Evolutionary conservation across 805 yeast genomes (phyloP), one percentile per base, ranked within the genome.

Genomic region (Nakazawaea populi): DNA sequence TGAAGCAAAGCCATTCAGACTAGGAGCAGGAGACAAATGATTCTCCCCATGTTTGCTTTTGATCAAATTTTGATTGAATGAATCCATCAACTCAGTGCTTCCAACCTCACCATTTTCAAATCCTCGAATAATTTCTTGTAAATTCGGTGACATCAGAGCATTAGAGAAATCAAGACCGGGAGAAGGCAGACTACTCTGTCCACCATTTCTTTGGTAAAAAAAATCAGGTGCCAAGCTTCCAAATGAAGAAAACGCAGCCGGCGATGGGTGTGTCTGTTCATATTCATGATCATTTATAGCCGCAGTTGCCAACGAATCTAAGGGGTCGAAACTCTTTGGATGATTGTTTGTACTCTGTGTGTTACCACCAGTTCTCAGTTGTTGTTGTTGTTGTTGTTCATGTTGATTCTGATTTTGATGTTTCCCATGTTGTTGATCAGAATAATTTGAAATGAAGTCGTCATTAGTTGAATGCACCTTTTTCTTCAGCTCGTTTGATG

Each of bases 1-100:
- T 12, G 65, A 62, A 24, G 56, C 46, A 5, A 54, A 30, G 2
- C 31, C 43, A 37, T 29, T 37, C 10, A 14, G 30, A 24, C 42
- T 44, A 11, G 42, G 11, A 2, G 46, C 35, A 35, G 46, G 43
- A 4, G 53, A 40, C 6, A 14, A 27, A 18, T 24, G 46, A 42
- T 37, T 42, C n/a, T 48, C 31, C n/a, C 8, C 14, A 37, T 37
- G 10, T 14, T n/a, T 48, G 18, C 14, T 44, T 36, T 36, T 44
- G 2, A 35, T 29, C 24, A 36, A 35, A 36, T 44, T 44, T 27
- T 44, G 47, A 37, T 44, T 44, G 34, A 44, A 44, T 6, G 47
- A 44, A 4, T 44, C 47, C 9, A 44, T 8, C 11, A 44, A 27
- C 24, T 46, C 43, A 4, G 43, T 31, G 27, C 35, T 31, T 10